Evolutionary conservation across 305 asterid genomes (phyloP).

Genomic region (Plantago coronopus): DNA sequence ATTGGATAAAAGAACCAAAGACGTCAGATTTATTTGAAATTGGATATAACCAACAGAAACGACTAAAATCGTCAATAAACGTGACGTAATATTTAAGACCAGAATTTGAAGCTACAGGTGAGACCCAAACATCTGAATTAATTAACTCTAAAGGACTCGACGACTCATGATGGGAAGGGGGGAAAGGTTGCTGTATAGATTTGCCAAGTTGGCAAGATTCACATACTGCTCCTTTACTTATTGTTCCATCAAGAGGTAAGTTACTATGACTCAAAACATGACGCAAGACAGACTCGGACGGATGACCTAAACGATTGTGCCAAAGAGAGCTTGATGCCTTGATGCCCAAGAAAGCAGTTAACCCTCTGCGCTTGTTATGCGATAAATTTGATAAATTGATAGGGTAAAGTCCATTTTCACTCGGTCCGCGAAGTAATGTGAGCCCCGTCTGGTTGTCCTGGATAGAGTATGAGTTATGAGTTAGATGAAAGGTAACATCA

Average conservation of each 20-base stretch:
- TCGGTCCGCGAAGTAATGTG: background rate
- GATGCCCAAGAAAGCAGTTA: background rate
- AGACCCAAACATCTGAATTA: background rate
- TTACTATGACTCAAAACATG: background rate
- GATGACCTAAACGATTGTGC: slow-evolving; percentile 2
- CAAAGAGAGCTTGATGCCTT: background rate
- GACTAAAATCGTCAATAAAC: slow-evolving; percentile 6
- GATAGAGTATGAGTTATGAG: background rate
- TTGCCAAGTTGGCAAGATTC: slow-evolving; percentile 5
- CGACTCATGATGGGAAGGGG: background rate
- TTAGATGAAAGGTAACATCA: background rate
- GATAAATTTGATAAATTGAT: background rate
- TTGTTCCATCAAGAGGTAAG: background rate
- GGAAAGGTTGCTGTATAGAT: background rate
- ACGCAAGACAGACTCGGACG: background rate
- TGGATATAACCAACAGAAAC: background rate
- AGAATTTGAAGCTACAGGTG: background rate
- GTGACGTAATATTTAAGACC: background rate
- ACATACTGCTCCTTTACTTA: background rate
- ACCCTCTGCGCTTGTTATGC: background rate
- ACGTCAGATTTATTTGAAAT: slow-evolving; percentile 1
- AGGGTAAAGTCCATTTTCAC: slow-evolving; percentile 5
- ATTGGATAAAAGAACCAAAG: background rate
- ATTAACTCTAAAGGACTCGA: background rate
- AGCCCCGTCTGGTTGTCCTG: background rate